Evolutionary conservation across 768 basidiomycete species (phyloP), one percentile per base, ranked within the genome.

Genomic region (Suillus brevipes): DNA sequence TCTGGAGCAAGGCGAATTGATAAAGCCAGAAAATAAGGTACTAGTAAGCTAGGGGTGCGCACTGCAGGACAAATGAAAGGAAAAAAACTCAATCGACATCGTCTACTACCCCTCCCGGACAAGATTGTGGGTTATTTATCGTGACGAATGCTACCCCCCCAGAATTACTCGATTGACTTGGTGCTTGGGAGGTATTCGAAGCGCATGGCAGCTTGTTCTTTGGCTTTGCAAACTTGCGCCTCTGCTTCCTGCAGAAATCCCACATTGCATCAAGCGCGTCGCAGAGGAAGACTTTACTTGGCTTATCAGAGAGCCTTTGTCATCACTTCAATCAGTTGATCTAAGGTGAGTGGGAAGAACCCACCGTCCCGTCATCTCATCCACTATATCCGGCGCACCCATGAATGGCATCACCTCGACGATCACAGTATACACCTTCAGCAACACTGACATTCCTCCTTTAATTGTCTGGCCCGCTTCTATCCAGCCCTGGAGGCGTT

Each of bases 341-440:
- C 10, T 25, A 25, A 7, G 14, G 28, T 58, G 34, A 59, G 31
- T 10, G 20, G 31, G 31, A 63, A 20, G 34, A 31, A 56, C n/a
- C 58, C 82, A 87, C 89, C 84, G 80, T 47, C 66, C 67, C 1
- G 81, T 72, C 85, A 91, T 87, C 70, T 86, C 87, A 18, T 82
- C 82, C 1, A 84, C 81, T 13, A 87, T 72, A 65, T 90, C 89
- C 2, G 64, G 60, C 7, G 75, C 82, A 12, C 78, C 74, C 56
- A 90, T 67, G 69, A 82, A 89, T 1, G 88, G 87, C 87, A 91
- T 87, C 57, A 80, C 68, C 45, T 79, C 78, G 14, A 85, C 38
- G 13, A 84, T 68, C 65, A 83, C 83, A 45, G 63, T 55, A 72
- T 84, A 87, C 28, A 84, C 69, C 49, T 76, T 82, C 16, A 72